Conservation (phyloP, 768 basidiomycete genomes). For the Filobasidium wieringae region DNA sequence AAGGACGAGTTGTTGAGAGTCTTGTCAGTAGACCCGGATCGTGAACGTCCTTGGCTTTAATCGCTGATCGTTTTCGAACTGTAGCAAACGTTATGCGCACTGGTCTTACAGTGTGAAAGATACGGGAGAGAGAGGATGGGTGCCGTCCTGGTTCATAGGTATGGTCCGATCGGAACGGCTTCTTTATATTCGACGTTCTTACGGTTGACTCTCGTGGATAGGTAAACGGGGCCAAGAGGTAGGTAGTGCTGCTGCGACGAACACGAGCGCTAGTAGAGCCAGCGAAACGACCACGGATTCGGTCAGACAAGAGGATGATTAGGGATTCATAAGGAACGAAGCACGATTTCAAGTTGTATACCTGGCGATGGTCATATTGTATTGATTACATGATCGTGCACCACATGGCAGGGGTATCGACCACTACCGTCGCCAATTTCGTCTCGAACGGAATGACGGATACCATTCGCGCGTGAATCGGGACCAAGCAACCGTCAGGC, state of each 20-base stretch:
- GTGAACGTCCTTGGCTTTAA: constrained; percentile 3
- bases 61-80: constrained; percentile 33
- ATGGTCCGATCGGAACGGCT: no score
- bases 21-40: constrained; percentile 46
- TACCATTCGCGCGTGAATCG: constrained; percentile 13
- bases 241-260: no score
- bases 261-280: no score
- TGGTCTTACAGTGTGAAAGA: constrained; percentile 47
- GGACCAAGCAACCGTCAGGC: constrained; percentile 11
- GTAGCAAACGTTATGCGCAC: constrained; percentile 51
- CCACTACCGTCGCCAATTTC: neutral
- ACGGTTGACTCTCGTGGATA: no score
- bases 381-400: constrained; percentile 14
- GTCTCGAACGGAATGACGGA: constrained; percentile 5
- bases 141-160: constrained; percentile 96
- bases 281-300: no score
- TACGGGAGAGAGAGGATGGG: constrained; percentile 90
- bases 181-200: no score
- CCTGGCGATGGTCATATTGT: no score
- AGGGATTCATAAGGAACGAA: no score
- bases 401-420: neutral
- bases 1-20: constrained; percentile 84
- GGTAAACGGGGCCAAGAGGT: no score
- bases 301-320: no score
- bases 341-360: no score